phyloP scores from a whole-genome alignment of 257 asterid genomes.

The Solanum sitiens region DNA sequence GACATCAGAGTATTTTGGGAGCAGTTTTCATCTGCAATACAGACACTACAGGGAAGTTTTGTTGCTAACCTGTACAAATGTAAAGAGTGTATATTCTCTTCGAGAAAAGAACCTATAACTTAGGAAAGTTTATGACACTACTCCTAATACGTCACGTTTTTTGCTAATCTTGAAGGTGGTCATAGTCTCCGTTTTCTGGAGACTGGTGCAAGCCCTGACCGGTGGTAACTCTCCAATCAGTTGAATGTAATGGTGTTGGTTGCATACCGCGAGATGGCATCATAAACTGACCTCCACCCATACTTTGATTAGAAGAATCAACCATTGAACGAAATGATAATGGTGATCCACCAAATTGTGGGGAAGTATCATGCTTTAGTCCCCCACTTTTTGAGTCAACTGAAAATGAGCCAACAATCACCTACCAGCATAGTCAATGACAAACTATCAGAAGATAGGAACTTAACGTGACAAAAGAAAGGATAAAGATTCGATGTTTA shows the following conservation, averaged over 20 bases:
- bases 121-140: slow-evolving; percentile 1
- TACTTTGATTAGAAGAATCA: slow-evolving; percentile 31
- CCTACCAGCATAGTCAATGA: slow-evolving; percentile 15
- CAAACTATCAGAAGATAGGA: not conserved
- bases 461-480: not conserved
- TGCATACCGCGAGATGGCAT: slow-evolving; percentile 24
- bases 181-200: slow-evolving; percentile 38
- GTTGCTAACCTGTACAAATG: slow-evolving; percentile 25
- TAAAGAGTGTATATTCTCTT: slow-evolving; percentile 4
- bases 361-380: slow-evolving; percentile 21
- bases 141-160: not conserved
- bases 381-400: slow-evolving; percentile 23
- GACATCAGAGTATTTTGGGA: not conserved
- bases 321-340: slow-evolving; percentile 24
- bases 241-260: slow-evolving; percentile 19
- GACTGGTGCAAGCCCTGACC: slow-evolving; percentile 31
- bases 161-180: slow-evolving; percentile 19
- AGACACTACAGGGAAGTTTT: not conserved
- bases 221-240: slow-evolving; percentile 31
- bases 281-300: slow-evolving; percentile 33
- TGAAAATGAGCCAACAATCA: slow-evolving; percentile 38
- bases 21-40: slow-evolving; percentile 12
- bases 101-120: slow-evolving; percentile 3
- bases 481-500: not conserved
- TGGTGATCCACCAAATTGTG: slow-evolving; percentile 31